A percentile compares a stretch with the other conserved stretches of the same genome.
Conservation (phyloP, 2,329 filamentous ascomycete species). For the Paecilomyces formosus region DNA sequence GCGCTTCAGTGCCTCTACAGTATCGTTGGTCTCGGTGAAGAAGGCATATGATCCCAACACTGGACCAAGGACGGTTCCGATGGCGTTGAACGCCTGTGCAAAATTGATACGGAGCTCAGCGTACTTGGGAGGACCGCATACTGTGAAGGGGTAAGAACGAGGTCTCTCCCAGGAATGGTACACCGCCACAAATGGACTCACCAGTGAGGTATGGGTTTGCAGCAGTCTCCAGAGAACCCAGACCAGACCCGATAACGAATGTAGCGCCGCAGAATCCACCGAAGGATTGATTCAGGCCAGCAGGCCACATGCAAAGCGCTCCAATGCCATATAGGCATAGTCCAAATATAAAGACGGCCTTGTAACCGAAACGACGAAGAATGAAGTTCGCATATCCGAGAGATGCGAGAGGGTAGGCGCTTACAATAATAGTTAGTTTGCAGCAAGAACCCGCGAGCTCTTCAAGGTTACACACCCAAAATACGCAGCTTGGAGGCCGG, state of each 20-base stretch:
- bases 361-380: constrained; percentile 68
- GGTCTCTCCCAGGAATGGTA: background rate
- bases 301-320: constrained; percentile 80
- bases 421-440: constrained; percentile 8
- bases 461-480: constrained; percentile 44
- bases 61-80: constrained; percentile 67
- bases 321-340: constrained; percentile 62
- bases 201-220: constrained; percentile 69
- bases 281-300: constrained; percentile 64
- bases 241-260: constrained; percentile 67
- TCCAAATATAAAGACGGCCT: constrained; percentile 71
- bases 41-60: constrained; percentile 67
- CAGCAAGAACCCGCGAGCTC: background rate
- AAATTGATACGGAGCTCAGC: constrained; percentile 71
- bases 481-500: constrained; percentile 58
- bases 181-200: constrained; percentile 8
- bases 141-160: constrained; percentile 29
- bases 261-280: constrained; percentile 64
- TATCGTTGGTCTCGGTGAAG: constrained; percentile 56
- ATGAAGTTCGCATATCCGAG: constrained; percentile 51
- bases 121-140: constrained; percentile 68
- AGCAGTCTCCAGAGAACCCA: constrained; percentile 68
- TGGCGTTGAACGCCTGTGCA: constrained; percentile 69
- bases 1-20: constrained; percentile 52
- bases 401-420: constrained; percentile 48